These are phyloP conservation scores for Picea sitchensis DNA, from an alignment of 75 land plant genomes.

Conservation along the genomic window DNA sequence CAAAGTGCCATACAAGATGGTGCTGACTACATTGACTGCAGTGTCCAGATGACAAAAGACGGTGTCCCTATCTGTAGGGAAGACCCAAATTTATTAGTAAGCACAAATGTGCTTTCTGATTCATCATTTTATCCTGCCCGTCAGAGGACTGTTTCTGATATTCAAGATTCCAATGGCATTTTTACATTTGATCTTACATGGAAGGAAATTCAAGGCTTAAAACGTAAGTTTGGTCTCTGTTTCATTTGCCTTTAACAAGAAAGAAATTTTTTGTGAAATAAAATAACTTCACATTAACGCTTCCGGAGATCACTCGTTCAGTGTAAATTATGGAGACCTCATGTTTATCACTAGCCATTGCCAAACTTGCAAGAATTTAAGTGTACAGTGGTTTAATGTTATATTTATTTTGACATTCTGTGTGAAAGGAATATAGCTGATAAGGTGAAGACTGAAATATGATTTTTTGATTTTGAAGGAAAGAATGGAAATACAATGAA, in stretches of 20 bases:
- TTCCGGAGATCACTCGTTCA: not conserved
- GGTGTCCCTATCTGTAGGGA: slow-evolving; percentile 70
- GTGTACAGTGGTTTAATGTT: too few relatives aligned
- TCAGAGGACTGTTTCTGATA: not conserved
- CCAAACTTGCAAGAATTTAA: too few relatives aligned
- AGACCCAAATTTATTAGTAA: slow-evolving; percentile 49
- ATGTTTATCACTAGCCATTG: too few relatives aligned
- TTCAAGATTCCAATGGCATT: slow-evolving; percentile 31
- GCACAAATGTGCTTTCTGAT: slow-evolving; percentile 35
- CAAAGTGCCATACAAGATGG: slow-evolving; percentile 72
- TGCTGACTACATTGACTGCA: slow-evolving; percentile 77
- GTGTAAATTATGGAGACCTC: too few relatives aligned
- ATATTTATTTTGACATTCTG: too few relatives aligned
- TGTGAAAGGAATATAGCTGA: too few relatives aligned
- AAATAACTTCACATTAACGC: not conserved
- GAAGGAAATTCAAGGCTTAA: slow-evolving; percentile 67
- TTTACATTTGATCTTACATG: slow-evolving; percentile 88
- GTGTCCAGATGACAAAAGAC: slow-evolving; percentile 80
- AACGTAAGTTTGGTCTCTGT: slow-evolving; percentile 43
- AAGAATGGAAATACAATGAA: too few relatives aligned
- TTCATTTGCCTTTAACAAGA: too few relatives aligned
- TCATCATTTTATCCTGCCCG: slow-evolving; percentile 27
- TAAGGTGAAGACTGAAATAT: too few relatives aligned
- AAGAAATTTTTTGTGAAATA: too few relatives aligned
- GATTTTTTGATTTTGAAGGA: too few relatives aligned